A percentile compares a stretch with the other conserved stretches of the same genome.
These are phyloP conservation scores for Fusarium sp. DNA, from an alignment of 2,329 filamentous ascomycete species.

Conservation along the genomic window DNA sequence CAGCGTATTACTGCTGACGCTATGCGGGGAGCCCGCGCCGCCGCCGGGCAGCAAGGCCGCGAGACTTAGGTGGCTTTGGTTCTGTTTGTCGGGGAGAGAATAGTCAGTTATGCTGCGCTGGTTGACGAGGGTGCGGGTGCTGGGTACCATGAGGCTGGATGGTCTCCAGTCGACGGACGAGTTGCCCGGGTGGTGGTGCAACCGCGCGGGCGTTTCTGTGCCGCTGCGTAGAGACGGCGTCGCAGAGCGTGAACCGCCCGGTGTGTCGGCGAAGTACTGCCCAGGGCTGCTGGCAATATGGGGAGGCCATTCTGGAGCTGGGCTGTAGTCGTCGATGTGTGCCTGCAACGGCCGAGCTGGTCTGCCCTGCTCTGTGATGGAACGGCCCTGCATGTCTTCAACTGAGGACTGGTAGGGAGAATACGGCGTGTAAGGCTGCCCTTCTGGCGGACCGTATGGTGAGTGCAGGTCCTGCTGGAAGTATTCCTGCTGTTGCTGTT, in stretches of 20 bases:
- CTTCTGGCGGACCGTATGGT: constrained; percentile 40
- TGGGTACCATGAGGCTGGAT: constrained; percentile 49
- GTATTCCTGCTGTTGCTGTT: constrained; percentile 40
- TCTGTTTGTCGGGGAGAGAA: constrained; percentile 48
- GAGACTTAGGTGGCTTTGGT: constrained; percentile 60
- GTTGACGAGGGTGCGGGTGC: constrained; percentile 31
- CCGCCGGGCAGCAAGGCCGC: constrained; percentile 55
- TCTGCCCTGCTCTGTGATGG: constrained; percentile 46
- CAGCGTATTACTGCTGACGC: constrained; percentile 46
- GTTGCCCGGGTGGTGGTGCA: constrained; percentile 35
- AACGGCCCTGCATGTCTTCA: constrained; percentile 48
- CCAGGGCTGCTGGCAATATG: constrained; percentile 39
- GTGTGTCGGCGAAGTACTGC: constrained; percentile 46
- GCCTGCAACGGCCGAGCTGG: constrained; percentile 36
- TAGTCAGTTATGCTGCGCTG: constrained; percentile 41
- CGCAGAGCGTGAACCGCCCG: constrained; percentile 46
- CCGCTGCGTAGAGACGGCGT: constrained; percentile 48
- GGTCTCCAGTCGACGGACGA: constrained; percentile 51
- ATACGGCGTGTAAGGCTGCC: constrained; percentile 31
- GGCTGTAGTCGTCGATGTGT: constrained; percentile 45
- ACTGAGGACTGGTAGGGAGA: constrained; percentile 36
- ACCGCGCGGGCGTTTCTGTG: constrained; percentile 41
- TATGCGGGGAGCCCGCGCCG: constrained; percentile 20
- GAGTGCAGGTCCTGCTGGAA: constrained; percentile 42
- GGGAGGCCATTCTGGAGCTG: constrained; percentile 47